phyloP scores from a whole-genome alignment of 225 moss, liverwort and hornwort genomes.

The Marchantia paleacea region DNA sequence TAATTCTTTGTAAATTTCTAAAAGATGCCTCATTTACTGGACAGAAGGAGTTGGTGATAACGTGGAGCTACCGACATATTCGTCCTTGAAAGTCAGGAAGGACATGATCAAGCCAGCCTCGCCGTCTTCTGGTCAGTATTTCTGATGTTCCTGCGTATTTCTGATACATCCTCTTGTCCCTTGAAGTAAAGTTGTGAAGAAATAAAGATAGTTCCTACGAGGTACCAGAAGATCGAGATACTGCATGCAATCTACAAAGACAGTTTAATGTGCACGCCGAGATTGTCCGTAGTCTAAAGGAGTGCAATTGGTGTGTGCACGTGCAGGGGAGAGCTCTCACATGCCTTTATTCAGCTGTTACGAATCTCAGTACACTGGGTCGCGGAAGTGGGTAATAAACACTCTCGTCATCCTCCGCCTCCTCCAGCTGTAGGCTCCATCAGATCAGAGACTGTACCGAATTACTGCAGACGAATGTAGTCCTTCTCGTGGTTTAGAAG shows the following conservation, averaged over 20 bases:
- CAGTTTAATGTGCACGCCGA: not conserved
- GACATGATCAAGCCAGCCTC: slow-evolving; percentile 27
- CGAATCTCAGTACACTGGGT: slow-evolving; percentile 11
- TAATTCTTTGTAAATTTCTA: not conserved
- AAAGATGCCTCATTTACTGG: not conserved
- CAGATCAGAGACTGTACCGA: not conserved
- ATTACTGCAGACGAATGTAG: not conserved
- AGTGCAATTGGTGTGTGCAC: not conserved
- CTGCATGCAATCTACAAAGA: too few species aligned
- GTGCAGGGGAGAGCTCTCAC: slow-evolving; percentile 35
- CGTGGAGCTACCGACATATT: slow-evolving; percentile 27
- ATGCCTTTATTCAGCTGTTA: slow-evolving; percentile 13
- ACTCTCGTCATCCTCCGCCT: not conserved
- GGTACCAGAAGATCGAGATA: too few species aligned
- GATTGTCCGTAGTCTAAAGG: not conserved
- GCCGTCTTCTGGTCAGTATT: slow-evolving; percentile 29
- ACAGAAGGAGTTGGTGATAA: slow-evolving; percentile 30
- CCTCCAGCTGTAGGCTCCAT: not conserved
- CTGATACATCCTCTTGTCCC: not conserved
- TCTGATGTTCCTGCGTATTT: too few species aligned
- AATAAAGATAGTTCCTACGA: too few species aligned
- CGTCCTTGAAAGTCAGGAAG: slow-evolving; percentile 31
- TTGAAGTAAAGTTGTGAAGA: not conserved
- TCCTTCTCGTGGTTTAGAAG: not conserved
- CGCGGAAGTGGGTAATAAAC: slow-evolving; percentile 27